A percentile compares a stretch with the other conserved stretches of the same genome.
Conservation (phyloP, 306 rosid species). For the Quercus berberidifolia region DNA sequence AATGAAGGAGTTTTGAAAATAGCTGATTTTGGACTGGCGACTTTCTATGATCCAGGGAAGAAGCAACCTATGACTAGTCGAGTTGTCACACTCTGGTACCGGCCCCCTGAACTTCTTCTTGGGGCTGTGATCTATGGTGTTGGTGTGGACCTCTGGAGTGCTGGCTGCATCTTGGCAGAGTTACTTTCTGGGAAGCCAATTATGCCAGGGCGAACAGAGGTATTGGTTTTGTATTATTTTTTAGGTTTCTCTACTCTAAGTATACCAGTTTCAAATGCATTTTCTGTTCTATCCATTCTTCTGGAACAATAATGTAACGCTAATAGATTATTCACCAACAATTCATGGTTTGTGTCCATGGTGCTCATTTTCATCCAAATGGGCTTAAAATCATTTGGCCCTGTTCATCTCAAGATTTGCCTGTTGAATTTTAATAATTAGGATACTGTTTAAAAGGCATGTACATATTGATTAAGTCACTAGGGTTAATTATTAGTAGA, state of each 20-base stretch:
- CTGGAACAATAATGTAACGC: slow-evolving; percentile 8
- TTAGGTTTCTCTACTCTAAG: not conserved
- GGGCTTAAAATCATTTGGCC: not conserved
- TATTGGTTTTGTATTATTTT: slow-evolving; percentile 33
- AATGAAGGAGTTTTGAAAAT: slow-evolving; percentile 86
- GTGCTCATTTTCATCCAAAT: not conserved
- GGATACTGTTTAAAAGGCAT: not conserved
- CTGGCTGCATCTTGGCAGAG: slow-evolving; percentile 94
- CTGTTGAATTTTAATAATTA: not conserved
- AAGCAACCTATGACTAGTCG: slow-evolving; percentile 86
- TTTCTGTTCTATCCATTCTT: slow-evolving; percentile 9
- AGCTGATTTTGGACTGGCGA: slow-evolving; percentile 94
- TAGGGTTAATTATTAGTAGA: not conserved
- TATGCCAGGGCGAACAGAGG: slow-evolving; percentile 98
- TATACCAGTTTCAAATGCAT: not conserved
- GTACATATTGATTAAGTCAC: not conserved
- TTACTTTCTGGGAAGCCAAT: slow-evolving; percentile 86
- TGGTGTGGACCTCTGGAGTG: slow-evolving; percentile 90
- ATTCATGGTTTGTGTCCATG: not conserved
- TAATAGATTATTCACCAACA: slow-evolving; percentile 1
- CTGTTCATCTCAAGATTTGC: not conserved
- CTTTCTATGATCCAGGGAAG: slow-evolving; percentile 56
- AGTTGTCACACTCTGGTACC: slow-evolving; percentile 95
- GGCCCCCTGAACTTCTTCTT: slow-evolving; percentile 93
- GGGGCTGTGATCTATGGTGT: slow-evolving; percentile 74